phyloP scores from a whole-genome alignment of 495 filamentous ascomycete genomes.

The Eremomyces bilateralis region DNA sequence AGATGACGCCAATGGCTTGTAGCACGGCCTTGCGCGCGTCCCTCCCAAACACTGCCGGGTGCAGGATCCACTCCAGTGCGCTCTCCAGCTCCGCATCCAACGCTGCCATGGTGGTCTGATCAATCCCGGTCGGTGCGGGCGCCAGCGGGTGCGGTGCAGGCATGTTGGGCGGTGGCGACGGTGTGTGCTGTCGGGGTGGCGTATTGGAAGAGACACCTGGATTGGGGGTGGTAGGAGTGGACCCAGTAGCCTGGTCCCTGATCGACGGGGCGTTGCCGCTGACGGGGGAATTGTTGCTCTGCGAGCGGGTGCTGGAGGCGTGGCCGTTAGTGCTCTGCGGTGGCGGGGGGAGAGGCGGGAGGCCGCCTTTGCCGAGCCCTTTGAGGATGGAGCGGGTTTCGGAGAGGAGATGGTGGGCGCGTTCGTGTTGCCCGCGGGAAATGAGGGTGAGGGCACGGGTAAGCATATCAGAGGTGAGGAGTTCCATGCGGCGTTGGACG shows the following conservation, averaged over 20 bases:
- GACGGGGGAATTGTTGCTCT: no score
- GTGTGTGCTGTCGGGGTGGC: conserved; percentile 14
- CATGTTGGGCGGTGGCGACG: conserved; percentile 23
- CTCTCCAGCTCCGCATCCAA: conserved; percentile 80
- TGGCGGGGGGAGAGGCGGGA: conserved; percentile 22
- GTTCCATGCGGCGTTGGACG: conserved; percentile 92
- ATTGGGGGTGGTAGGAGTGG: conserved; percentile 2
- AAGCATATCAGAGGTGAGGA: conserved; percentile 96
- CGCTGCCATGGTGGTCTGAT: conserved; percentile 54
- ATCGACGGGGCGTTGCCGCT: no score
- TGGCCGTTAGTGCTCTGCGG: no score
- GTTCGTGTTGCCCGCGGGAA: conserved; percentile 77
- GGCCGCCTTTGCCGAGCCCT: conserved; percentile 81
- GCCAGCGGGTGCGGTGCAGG: conserved; percentile 32
- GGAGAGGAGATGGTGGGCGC: conserved; percentile 70
- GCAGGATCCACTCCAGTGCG: conserved; percentile 96
- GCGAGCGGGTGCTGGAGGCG: no score
- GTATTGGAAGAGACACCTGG: conserved; percentile 6
- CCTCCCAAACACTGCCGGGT: conserved; percentile 86
- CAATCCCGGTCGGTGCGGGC: conserved; percentile 49
- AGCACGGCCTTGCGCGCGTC: conserved; percentile 91
- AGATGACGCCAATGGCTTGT: conserved; percentile 91
- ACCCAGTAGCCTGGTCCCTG: no score
- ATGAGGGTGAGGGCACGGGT: conserved; percentile 81
- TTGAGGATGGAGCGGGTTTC: conserved; percentile 93